phyloP scores from a whole-genome alignment of 228 moss, liverwort and hornwort genomes.

The Sphagnum fallax region DNA sequence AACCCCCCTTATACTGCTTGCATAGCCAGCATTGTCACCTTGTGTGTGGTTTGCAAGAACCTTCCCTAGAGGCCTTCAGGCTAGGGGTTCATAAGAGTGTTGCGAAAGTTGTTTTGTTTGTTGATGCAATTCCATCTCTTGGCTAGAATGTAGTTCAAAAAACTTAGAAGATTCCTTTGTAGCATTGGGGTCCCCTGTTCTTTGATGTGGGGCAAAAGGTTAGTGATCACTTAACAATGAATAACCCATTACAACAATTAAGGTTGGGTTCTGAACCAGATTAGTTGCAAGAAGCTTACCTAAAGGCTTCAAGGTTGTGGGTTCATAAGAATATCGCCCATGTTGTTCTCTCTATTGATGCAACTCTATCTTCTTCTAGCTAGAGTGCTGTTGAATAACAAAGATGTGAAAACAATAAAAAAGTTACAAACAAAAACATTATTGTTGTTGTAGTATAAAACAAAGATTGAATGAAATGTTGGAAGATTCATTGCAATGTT shows the following conservation, averaged over 20 bases:
- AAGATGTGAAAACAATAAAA: no score
- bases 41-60: background rate
- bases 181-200: background rate
- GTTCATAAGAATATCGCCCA: no score
- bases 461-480: no score
- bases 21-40: background rate
- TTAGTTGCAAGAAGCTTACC: conserved; percentile 1
- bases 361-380: no score
- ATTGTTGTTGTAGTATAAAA: no score
- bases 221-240: conserved; percentile 21
- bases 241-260: conserved; percentile 30
- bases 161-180: conserved; percentile 38
- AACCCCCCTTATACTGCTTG: conserved; percentile 30
- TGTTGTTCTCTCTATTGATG: no score
- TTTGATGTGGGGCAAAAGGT: background rate
- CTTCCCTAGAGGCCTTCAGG: conserved; percentile 29
- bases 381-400: no score
- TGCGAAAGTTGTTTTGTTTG: conserved; percentile 35
- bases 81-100: conserved; percentile 27
- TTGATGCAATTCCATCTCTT: conserved; percentile 38
- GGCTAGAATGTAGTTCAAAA: conserved; percentile 49
- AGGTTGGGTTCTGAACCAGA: conserved; percentile 37
- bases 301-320: no score
- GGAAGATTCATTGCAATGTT: no score
- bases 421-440: no score